Evolutionary conservation across 495 filamentous ascomycete genomes (phyloP), one percentile per base, ranked within the genome.

Genomic region (Aspergillus funiculosus): DNA sequence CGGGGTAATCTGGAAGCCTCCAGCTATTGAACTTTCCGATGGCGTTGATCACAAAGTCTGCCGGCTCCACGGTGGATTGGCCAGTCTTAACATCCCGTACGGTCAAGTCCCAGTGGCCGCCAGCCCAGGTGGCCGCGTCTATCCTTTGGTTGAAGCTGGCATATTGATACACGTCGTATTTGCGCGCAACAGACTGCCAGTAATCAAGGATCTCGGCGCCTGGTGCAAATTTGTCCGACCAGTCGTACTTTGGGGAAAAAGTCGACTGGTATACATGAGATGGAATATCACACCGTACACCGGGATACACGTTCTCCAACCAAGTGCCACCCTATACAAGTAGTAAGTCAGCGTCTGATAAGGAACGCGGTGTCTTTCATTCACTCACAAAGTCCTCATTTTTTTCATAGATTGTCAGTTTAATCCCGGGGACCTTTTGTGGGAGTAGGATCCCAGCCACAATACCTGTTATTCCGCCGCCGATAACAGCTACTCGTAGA

Each of bases 231-330:
- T 81, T 71, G 47, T 81, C 71, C 0, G 71, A 72, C 82, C 83
- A 87, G 53, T 82, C 67, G 0, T 71, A 70, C 43, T 85, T 86
- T 3, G 81, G 79, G 6, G 70, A 67, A 52, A 85, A 86, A 11
- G 73, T 75, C 4, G 75, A 76, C 54, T 84, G 80, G 56, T 87
- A 87, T 9, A 76, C 76, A 64, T 86, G 81, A 2, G 83, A 69
- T 5, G 81, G 81, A n/a, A 85, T 78, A 59, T 87, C 83, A 46
- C 76, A 81, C 29, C 72, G 61, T 4, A 79, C 72, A 1, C 78
- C 78, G 4, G 78, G 78, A 18, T 36, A 36, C 13, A 5, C 6
- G 11, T 36, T 36, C 17, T 36, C 34, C 1, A 18, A 36, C 34
- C 34, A 36, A 15, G 34, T 36, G 1, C 34, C 34, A 8, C 34